A percentile compares a stretch with the other conserved stretches of the same genome.
Conservation (phyloP, 1,139 yeast genomes). For the Saccharomyces uvarum region DNA sequence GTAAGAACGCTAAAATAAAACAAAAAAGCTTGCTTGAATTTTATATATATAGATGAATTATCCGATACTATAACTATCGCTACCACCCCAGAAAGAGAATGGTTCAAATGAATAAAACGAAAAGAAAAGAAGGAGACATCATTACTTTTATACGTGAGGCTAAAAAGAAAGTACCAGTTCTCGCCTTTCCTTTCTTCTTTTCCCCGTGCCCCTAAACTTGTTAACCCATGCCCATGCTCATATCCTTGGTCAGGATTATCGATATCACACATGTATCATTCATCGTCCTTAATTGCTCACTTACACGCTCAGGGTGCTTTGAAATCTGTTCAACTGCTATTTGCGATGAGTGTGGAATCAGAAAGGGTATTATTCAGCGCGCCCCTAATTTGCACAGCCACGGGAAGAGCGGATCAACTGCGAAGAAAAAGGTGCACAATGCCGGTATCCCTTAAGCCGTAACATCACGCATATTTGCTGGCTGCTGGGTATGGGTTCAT, state of each 20-base stretch:
- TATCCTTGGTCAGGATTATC: neutral
- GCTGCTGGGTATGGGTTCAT: neutral
- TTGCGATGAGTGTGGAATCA: neutral
- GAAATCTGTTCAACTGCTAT: neutral
- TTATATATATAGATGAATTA: neutral
- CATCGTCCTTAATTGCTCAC: too few species aligned
- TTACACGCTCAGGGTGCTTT: too few species aligned
- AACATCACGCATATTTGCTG: neutral
- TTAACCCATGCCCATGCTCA: neutral
- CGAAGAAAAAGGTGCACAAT: neutral
- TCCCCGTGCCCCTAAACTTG: neutral
- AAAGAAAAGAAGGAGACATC: neutral
- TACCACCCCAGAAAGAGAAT: neutral
- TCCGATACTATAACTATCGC: too few species aligned
- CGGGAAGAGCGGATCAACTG: neutral
- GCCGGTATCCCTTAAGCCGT: neutral
- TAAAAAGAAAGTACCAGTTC: neutral
- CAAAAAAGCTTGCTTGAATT: neutral
- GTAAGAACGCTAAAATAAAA: neutral
- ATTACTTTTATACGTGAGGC: neutral
- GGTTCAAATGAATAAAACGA: neutral
- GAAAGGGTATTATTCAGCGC: neutral
- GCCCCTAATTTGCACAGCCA: neutral
- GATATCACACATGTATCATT: neutral
- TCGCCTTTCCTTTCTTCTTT: neutral